Base-by-base conservation (phyloP, 306 rosid genomes). In the Alnus glutinosa region DNA sequence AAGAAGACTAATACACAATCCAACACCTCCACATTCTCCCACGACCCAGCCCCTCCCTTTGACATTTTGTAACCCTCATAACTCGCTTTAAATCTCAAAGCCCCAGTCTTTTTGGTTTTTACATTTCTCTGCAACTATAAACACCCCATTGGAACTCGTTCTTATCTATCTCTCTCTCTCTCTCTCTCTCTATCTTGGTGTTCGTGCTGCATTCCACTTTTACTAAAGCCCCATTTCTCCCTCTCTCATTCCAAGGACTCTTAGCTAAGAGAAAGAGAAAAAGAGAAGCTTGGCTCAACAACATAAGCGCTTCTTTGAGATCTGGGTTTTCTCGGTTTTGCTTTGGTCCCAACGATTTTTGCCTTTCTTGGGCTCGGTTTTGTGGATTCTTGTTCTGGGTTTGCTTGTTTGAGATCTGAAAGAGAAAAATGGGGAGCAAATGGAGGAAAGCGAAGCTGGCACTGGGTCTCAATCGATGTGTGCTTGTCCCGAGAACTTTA, bases 391-490 rank as follows among this genome's bases (percentile, higher is more conserved):
- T 55, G 57, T 13, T n/a, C 68, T 71, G 23, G 80, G 63, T 67
- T 67, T 67, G 12, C 71, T 67, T 16, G 63, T 64, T 76, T 84
- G 87, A 85, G 87, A 83, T 82, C 83, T 78, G 72, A 30, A 68
- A 75, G 68, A 55, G 14, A 67, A 46, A 80, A 85, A 94, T 95
- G 99, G 98, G 90, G 75, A 92, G 98, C 83, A 95, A 91, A 85
- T 93, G 99, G 99, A 92, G 89, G 93, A 95, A 95, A 79, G 91
- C 92, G 15, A 93, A 92, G 92, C 67, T 90, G 16, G 98, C 97
- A 18, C 82, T 94, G 71, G 98, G 98, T 49, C 73, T 85, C 44
- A 95, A 92, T 84, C 92, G 91, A 1, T 95, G 99, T 88, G 89
- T 90, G 77, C 77, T 89, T 70, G 91, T 90, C 73, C 98, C 99